Percentiles rank a stretch among this genome's conserved stretches.
phyloP scores from a whole-genome alignment of 306 rosid species.

The Oemleria cerasiformis region DNA sequence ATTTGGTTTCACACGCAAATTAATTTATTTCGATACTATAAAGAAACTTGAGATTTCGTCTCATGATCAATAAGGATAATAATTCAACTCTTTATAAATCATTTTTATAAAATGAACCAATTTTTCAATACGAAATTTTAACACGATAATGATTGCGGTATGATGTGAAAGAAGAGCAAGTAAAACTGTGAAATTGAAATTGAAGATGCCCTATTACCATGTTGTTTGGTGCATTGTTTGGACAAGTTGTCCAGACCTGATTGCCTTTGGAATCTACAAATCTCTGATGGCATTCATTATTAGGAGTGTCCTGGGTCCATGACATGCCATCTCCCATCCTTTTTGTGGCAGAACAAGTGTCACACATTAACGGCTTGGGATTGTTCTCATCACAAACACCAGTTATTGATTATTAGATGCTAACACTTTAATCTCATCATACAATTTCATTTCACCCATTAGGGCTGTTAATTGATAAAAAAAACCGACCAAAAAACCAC shows the following conservation, averaged over 20 bases:
- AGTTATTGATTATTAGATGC: not conserved
- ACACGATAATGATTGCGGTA: too few species aligned
- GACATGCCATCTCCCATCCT: slow-evolving; percentile 1
- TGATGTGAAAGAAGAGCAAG: not conserved
- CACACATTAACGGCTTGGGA: slow-evolving; percentile 26
- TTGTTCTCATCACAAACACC: not conserved
- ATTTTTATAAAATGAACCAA: too few species aligned
- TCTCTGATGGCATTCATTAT: slow-evolving; percentile 13
- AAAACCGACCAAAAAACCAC: too few species aligned
- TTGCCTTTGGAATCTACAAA: slow-evolving; percentile 48
- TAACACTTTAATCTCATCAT: not conserved
- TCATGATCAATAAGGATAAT: too few species aligned
- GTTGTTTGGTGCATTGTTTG: slow-evolving; percentile 7
- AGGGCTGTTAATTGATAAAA: too few species aligned
- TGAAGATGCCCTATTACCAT: too few species aligned
- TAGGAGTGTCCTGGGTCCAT: slow-evolving; percentile 3
- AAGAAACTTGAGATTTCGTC: too few species aligned
- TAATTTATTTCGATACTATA: too few species aligned
- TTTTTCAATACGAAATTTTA: too few species aligned
- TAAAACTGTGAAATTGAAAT: not conserved
- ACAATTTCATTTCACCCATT: too few species aligned
- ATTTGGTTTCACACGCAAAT: too few species aligned
- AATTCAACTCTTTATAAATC: too few species aligned
- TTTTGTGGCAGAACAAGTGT: slow-evolving; percentile 20
- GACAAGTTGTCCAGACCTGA: slow-evolving; percentile 47